Percentiles rank a stretch among this genome's conserved stretches.
phyloP scores from a whole-genome alignment of 257 asterid species.

The Nyctanthes arbortristis region DNA sequence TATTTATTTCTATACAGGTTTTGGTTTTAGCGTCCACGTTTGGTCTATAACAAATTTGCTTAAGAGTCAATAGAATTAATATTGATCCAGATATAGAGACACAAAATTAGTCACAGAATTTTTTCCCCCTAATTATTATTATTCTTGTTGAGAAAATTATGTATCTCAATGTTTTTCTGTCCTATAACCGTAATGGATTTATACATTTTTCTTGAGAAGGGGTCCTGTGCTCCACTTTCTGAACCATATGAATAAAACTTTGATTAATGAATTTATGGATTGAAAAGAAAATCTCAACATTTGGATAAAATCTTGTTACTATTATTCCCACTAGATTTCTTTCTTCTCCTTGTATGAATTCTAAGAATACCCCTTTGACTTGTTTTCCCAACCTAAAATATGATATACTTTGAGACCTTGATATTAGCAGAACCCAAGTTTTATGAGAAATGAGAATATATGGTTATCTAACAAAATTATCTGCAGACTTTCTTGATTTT shows the following conservation, averaged over 20 bases:
- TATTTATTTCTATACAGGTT: not conserved
- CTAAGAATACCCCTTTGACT: not conserved
- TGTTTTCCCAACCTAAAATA: not conserved
- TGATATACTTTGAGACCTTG: not conserved
- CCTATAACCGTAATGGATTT: not conserved
- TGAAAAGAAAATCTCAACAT: not conserved
- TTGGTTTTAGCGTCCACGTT: not conserved
- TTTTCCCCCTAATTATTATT: not conserved
- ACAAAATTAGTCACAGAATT: not conserved
- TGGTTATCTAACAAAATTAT: not conserved
- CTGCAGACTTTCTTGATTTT: not conserved
- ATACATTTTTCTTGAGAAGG: not conserved
- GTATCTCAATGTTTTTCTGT: not conserved
- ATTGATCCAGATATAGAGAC: not conserved
- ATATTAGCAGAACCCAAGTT: not conserved
- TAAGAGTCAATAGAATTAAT: not conserved
- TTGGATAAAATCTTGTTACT: not conserved
- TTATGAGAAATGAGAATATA: not conserved
- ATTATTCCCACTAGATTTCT: not conserved
- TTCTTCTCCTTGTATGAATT: not conserved
- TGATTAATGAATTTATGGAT: conserved; percentile 5
- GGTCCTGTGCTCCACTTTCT: conserved; percentile 3
- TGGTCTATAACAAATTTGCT: not conserved
- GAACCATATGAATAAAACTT: not conserved
- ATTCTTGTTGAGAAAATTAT: not conserved